Conservation (phyloP, 2,329 filamentous ascomycete genomes). For the Beauveria asiatica region DNA sequence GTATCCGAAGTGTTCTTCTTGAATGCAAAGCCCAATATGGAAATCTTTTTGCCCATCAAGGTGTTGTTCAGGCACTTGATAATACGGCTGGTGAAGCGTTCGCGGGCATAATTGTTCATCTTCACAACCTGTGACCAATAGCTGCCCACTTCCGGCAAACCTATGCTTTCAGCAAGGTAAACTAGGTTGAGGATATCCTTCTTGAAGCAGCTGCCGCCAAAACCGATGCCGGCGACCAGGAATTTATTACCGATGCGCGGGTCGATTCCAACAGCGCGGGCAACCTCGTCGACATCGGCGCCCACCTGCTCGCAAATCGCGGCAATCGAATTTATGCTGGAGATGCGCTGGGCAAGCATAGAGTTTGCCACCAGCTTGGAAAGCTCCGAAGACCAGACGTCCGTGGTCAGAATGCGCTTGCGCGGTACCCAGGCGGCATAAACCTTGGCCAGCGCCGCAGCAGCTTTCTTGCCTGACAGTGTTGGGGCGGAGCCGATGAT, state of each 20-base stretch:
- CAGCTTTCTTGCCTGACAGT: conserved; percentile 50
- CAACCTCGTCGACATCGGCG: conserved; percentile 65
- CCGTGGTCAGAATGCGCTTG: conserved; percentile 60
- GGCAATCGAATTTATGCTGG: conserved; percentile 71
- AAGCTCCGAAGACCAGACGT: conserved; percentile 70
- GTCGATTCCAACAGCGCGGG: conserved; percentile 59
- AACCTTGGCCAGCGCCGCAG: conserved; percentile 53
- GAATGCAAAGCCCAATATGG: conserved; percentile 67
- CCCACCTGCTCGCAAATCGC: conserved; percentile 70
- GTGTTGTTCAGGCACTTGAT: conserved; percentile 61
- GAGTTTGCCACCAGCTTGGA: conserved; percentile 73
- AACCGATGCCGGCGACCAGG: conserved; percentile 66
- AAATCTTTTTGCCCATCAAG: conserved; percentile 60
- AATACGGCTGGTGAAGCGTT: conserved; percentile 58
- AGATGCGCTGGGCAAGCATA: conserved; percentile 72
- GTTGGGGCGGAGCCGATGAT: conserved; percentile 64
- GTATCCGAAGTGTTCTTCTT: conserved; percentile 75
- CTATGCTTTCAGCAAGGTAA: conserved; percentile 63
- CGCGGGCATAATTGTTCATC: conserved; percentile 69
- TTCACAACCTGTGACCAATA: conserved; percentile 68
- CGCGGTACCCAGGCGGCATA: conserved; percentile 65
- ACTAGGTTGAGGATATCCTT: conserved; percentile 70
- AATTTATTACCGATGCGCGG: conserved; percentile 64
- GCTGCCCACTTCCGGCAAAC: conserved; percentile 60
- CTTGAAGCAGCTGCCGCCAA: conserved; percentile 74